Evolutionary conservation across 2,329 filamentous ascomycete genomes (phyloP), one percentile per base, ranked within the genome.

Genomic region (Emmonsiellopsis sp.): DNA sequence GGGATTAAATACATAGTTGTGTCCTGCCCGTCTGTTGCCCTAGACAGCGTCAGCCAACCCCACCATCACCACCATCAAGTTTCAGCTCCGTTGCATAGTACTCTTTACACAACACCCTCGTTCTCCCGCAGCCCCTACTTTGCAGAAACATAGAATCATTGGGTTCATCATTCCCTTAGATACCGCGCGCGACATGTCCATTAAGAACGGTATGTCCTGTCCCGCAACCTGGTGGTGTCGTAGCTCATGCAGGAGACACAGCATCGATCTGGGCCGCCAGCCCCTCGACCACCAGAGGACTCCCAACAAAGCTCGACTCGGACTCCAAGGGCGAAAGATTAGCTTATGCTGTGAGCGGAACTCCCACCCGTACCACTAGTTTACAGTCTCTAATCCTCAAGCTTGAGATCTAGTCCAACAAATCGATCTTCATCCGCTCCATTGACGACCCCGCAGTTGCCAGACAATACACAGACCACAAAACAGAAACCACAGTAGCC

Each of bases 401-500:
- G 9, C 36, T 34, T 34, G 31, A n/a, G 27, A 36, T 49, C 10
- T 62, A 94, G 89, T 92, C 90, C 51, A 91, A 89, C 66, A 97
- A 97, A 77, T 97, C 92, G 57, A 85, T 98, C 72, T 97, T 96
- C 74, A 79, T 98, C 47, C 89, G 93, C 62, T 91, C 85, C 58
- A 95, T 98, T 74, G 92, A 98, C 74, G 77, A 93, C 68, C 92
- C 92, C 51, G 80, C 88, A 60, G 72, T 86, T 58, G 85, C 85
- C 70, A 90, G 87, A 66, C 91, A 98, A 71, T 98, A 97, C 74
- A 94, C 86, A 11, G 85, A 87, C 62, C 93, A 98, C 75, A 95
- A 88, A 46, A 80, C 87, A 45, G 80, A 85, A 57, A 95, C 93
- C 1, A 95, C 90, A 2, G 88, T 97, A 57, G 93, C 93, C 45